Conservation (phyloP, 148 eudicot genomes). For the Vaccinium macrocarpon region DNA sequence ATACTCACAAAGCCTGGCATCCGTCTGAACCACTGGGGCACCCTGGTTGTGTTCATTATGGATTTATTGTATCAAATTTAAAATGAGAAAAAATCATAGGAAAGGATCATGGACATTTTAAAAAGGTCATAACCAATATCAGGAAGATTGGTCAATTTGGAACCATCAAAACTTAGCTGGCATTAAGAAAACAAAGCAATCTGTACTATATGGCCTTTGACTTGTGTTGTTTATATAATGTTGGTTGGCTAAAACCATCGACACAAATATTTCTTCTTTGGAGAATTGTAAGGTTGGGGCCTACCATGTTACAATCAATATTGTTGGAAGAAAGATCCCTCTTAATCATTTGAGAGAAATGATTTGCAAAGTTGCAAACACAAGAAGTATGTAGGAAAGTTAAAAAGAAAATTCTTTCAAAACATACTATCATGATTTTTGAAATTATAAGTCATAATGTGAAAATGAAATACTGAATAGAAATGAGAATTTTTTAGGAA, state of each 20-base stretch:
- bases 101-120: background rate
- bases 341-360: background rate
- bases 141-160: background rate
- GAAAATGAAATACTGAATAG: background rate
- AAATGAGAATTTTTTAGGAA: background rate
- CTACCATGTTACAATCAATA: background rate
- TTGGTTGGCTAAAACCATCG: background rate
- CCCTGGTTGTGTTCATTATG: too few relatives aligned
- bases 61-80: too few relatives aligned
- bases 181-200: background rate
- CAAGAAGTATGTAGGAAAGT: background rate
- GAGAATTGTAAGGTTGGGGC: constrained; percentile 1
- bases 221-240: background rate
- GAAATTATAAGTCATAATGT: background rate
- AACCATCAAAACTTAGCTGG: background rate
- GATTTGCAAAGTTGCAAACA: background rate
- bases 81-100: background rate
- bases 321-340: background rate
- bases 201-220: background rate
- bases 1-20: too few relatives aligned
- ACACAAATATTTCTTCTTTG: background rate
- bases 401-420: background rate
- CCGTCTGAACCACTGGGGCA: too few relatives aligned
- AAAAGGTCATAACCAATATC: background rate
- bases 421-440: background rate